Evolutionary conservation across 2,329 filamentous ascomycete species (phyloP).

Genomic region (Pezicula carpinea): DNA sequence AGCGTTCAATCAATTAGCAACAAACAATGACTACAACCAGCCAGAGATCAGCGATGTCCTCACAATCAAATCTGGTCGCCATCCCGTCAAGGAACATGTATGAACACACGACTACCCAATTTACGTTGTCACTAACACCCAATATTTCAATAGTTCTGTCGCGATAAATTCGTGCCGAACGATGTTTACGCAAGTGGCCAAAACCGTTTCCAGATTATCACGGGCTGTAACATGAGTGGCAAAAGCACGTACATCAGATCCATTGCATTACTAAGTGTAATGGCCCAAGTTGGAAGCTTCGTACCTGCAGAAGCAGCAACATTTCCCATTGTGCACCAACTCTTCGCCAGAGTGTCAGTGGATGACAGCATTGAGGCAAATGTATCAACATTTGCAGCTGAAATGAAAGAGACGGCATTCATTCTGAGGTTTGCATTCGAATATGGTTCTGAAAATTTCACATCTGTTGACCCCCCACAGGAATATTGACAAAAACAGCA

Average conservation of each 20-base stretch:
- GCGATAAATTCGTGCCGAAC: conserved; percentile 73
- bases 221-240: conserved; percentile 96
- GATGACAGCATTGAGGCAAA: conserved; percentile 88
- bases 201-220: conserved; percentile 85
- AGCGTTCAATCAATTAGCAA: conserved; percentile 71
- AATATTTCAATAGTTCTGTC: conserved; percentile 45
- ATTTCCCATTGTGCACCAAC: conserved; percentile 72
- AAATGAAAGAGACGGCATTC: conserved; percentile 95
- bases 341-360: conserved; percentile 84
- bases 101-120: neutral
- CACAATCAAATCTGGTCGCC: conserved; percentile 61
- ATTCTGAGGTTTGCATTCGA: conserved; percentile 56
- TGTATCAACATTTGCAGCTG: conserved; percentile 85
- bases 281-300: conserved; percentile 91
- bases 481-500: conserved; percentile 71
- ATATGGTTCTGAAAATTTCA: neutral
- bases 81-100: conserved; percentile 66
- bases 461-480: conserved; percentile 25
- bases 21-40: conserved; percentile 55
- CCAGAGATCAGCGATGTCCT: conserved; percentile 60
- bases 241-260: conserved; percentile 94
- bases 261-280: conserved; percentile 78
- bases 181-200: conserved; percentile 82
- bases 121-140: neutral
- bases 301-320: conserved; percentile 82